Conservation (phyloP, 192 early-diverging fungal species). For the Podila verticillata region DNA sequence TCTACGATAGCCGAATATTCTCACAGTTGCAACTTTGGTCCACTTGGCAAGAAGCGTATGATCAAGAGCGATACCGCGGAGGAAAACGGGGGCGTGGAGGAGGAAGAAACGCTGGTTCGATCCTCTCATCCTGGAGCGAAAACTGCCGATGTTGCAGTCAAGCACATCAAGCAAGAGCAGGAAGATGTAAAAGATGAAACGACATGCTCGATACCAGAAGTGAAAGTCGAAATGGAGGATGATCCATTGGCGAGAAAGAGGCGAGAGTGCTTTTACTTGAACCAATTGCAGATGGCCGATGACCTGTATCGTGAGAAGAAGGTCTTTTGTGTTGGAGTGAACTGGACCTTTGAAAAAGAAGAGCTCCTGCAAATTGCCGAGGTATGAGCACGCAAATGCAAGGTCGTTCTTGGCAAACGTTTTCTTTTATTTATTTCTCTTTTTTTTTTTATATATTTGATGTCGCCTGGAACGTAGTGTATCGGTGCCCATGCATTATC, state of each 20-base stretch:
- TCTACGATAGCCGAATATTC: not conserved
- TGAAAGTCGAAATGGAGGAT: constrained; percentile 13
- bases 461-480: constrained; percentile 48
- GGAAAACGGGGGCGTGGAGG: not conserved
- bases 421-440: not conserved
- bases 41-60: not conserved
- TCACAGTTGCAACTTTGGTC: not conserved
- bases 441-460: constrained; percentile 6
- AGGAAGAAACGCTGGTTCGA: not conserved
- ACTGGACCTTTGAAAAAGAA: constrained; percentile 56
- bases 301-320: constrained; percentile 51
- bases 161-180: not conserved
- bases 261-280: constrained; percentile 37
- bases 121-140: not conserved
- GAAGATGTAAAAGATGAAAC: not conserved
- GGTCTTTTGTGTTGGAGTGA: constrained; percentile 59
- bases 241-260: constrained; percentile 19
- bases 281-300: constrained; percentile 47
- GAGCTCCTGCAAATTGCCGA: constrained; percentile 60
- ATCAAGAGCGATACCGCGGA: not conserved
- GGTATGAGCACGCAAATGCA: constrained; percentile 29
- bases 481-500: constrained; percentile 65
- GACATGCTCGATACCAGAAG: not conserved
- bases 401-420: not conserved
- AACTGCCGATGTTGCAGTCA: not conserved